Conservation (phyloP, 495 filamentous ascomycete species). For the Pseudotulostoma volvatum region DNA sequence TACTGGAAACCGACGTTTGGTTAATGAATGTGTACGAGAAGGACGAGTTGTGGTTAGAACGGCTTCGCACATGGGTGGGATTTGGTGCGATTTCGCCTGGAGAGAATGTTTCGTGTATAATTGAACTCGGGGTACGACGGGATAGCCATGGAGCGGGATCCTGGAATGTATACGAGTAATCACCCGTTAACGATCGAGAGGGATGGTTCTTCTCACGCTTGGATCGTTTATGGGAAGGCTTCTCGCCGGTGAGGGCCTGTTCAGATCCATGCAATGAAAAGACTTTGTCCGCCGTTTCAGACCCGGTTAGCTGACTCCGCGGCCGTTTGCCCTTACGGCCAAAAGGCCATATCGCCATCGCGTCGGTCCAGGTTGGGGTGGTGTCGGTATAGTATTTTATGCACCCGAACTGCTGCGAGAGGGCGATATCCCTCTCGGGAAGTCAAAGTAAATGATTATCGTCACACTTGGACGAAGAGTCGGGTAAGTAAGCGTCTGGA, state of each 20-base stretch:
- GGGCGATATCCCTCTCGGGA: too few relatives aligned
- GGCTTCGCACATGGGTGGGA: constrained; percentile 10
- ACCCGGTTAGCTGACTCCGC: constrained; percentile 27
- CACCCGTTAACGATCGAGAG: too few relatives aligned
- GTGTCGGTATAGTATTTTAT: too few relatives aligned
- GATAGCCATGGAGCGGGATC: too few relatives aligned
- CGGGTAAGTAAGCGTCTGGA: too few relatives aligned
- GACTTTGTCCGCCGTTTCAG: constrained; percentile 15
- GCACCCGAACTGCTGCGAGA: too few relatives aligned
- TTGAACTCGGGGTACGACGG: too few relatives aligned
- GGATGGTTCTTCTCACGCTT: constrained; percentile 25
- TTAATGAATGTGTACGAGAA: constrained; percentile 31
- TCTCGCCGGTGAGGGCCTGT: constrained; percentile 16
- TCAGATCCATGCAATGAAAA: constrained; percentile 8
- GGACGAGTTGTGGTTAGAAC: too few relatives aligned
- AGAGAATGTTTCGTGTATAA: constrained; percentile 9
- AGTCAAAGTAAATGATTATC: too few relatives aligned
- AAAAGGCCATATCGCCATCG: constrained; percentile 68
- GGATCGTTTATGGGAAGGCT: constrained; percentile 26
- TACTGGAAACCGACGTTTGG: constrained; percentile 25
- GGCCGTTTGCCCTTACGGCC: constrained; percentile 44
- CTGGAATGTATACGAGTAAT: too few relatives aligned
- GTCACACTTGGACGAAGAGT: too few relatives aligned
- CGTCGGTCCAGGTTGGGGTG: too few relatives aligned
- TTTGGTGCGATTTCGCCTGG: constrained; percentile 10